These are phyloP conservation scores for Brassica cretica DNA, from an alignment of 345 rosid genomes.

Conservation along the genomic window DNA sequence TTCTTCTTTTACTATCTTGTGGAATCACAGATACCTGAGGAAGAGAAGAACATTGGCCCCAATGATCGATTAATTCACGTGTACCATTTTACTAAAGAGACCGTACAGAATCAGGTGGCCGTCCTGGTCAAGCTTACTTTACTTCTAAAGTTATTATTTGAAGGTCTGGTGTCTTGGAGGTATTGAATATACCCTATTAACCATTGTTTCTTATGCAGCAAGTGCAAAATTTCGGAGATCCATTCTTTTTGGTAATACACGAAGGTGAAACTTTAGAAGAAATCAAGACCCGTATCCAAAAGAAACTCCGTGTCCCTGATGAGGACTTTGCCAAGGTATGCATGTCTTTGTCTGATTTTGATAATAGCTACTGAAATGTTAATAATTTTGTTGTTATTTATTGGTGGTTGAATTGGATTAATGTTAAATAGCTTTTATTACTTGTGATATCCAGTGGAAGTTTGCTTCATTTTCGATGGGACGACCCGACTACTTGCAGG, in stretches of 20 bases:
- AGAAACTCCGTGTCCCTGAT: conserved; percentile 80
- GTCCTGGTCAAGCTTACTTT: conserved; percentile 11
- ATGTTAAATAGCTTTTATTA: not conserved
- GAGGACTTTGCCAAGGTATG: conserved; percentile 88
- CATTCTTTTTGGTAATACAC: conserved; percentile 86
- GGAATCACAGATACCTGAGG: conserved; percentile 69
- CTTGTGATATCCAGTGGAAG: conserved; percentile 64
- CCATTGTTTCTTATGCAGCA: conserved; percentile 52
- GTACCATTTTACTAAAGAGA: conserved; percentile 79
- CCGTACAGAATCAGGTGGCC: conserved; percentile 70
- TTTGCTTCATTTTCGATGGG: conserved; percentile 86
- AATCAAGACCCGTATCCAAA: conserved; percentile 72
- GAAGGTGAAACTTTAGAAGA: conserved; percentile 87
- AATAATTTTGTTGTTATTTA: not conserved
- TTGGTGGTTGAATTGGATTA: not conserved
- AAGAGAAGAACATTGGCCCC: conserved; percentile 83
- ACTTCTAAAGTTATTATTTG: conserved; percentile 1
- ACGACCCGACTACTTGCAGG: conserved; percentile 84
- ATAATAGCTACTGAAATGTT: not conserved
- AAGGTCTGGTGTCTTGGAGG: not conserved
- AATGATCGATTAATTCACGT: conserved; percentile 85
- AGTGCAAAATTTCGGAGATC: conserved; percentile 92
- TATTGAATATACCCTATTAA: not conserved
- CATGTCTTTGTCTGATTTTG: conserved; percentile 4
- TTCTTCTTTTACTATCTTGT: conserved; percentile 17